phyloP scores from a whole-genome alignment of 2,329 filamentous ascomycete genomes.

The Ceratocystis variospora region DNA sequence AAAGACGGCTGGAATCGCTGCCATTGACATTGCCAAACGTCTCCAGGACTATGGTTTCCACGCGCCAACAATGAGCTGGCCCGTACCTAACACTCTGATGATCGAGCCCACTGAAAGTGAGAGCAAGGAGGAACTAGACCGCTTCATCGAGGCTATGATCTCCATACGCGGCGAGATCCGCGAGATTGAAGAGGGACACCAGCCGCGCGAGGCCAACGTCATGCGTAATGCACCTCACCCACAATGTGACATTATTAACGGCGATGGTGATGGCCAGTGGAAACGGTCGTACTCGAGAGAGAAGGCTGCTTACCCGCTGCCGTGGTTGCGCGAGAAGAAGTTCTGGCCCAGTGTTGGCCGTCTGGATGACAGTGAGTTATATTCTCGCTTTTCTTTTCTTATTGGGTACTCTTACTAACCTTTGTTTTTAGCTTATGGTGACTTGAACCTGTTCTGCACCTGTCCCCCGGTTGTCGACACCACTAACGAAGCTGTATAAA shows the following conservation, averaged over 20 bases:
- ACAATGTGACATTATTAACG: constrained; percentile 60
- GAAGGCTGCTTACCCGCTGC: constrained; percentile 73
- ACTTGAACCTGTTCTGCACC: constrained; percentile 88
- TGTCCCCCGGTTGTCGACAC: constrained; percentile 69
- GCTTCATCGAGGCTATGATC: constrained; percentile 82
- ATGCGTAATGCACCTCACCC: constrained; percentile 83
- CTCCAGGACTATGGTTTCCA: constrained; percentile 97
- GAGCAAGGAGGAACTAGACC: constrained; percentile 80
- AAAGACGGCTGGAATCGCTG: constrained; percentile 69
- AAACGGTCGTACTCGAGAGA: constrained; percentile 67
- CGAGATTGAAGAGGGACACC: constrained; percentile 65
- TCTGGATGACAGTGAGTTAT: constrained; percentile 66
- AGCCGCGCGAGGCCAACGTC: constrained; percentile 64
- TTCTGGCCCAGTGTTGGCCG: constrained; percentile 87
- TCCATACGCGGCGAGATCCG: constrained; percentile 74
- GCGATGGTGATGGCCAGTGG: constrained; percentile 48
- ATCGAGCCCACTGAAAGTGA: constrained; percentile 95
- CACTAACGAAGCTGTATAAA: constrained; percentile 25
- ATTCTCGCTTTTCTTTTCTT: neutral
- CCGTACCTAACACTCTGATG: constrained; percentile 90
- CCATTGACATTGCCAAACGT: constrained; percentile 89
- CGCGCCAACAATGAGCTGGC: constrained; percentile 93
- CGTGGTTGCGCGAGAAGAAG: constrained; percentile 83
- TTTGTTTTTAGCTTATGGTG: constrained; percentile 57
- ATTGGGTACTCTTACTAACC: no score